Evolutionary conservation across 305 asterid genomes (phyloP).

Genomic region (Fraxinus floribunda): DNA sequence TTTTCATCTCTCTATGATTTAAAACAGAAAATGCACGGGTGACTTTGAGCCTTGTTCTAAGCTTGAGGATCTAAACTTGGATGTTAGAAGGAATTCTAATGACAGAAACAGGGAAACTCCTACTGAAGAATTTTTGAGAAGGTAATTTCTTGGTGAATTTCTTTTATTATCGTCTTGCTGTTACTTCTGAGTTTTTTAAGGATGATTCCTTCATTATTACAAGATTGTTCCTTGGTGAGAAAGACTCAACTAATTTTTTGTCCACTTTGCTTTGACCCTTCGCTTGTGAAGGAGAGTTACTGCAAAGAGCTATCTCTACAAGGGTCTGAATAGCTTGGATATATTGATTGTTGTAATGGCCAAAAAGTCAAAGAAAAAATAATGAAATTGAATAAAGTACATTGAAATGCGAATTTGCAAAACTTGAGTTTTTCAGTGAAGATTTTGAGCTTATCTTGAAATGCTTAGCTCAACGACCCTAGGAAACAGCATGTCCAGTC

Average conservation of each 20-base stretch:
- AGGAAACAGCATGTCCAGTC: neutral
- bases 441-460: neutral
- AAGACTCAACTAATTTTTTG: constrained; percentile 2
- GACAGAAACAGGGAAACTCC: constrained; percentile 43
- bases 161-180: constrained; percentile 13
- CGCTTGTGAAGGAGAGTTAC: constrained; percentile 4
- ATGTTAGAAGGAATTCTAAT: constrained; percentile 54
- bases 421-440: neutral
- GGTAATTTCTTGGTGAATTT: constrained; percentile 47
- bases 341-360: neutral
- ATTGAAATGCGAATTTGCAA: constrained; percentile 5
- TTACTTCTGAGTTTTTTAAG: constrained; percentile 3
- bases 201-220: constrained; percentile 15
- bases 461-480: neutral
- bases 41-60: constrained; percentile 82
- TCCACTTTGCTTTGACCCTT: constrained; percentile 8
- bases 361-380: constrained; percentile 1
- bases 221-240: neutral
- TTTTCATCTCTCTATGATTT: constrained; percentile 32
- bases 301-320: neutral
- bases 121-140: constrained; percentile 45
- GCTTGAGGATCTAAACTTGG: constrained; percentile 86
- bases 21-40: constrained; percentile 59
- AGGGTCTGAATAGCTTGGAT: constrained; percentile 5
- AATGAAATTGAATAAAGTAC: constrained; percentile 2